Conservation (phyloP, 2,329 filamentous ascomycete species). For the Fusarium ramigenum region DNA sequence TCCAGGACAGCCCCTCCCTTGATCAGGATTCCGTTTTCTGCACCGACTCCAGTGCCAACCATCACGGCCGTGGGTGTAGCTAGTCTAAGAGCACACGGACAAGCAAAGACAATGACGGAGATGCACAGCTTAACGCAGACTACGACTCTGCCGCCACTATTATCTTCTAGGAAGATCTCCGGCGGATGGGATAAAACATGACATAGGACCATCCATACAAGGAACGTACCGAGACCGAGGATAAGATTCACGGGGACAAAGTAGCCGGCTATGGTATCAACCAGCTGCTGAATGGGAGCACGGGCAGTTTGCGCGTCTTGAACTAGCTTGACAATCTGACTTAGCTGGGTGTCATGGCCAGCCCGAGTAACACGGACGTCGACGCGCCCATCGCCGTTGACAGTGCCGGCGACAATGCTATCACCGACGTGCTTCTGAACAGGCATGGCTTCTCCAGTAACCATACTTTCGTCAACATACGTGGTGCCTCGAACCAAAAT, state of each 20-base stretch:
- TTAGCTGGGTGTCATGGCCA: constrained; percentile 94
- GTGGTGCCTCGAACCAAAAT: constrained; percentile 87
- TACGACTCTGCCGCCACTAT: constrained; percentile 91
- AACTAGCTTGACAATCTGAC: constrained; percentile 96
- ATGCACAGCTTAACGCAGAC: constrained; percentile 98
- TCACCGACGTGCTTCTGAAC: constrained; percentile 87
- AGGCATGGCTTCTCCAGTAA: constrained; percentile 96
- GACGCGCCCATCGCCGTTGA: constrained; percentile 90
- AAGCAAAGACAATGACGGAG: constrained; percentile 98
- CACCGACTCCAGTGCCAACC: constrained; percentile 96
- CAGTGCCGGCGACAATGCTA: constrained; percentile 88
- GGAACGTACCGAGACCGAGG: constrained; percentile 85
- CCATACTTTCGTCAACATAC: constrained; percentile 97
- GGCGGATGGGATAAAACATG: constrained; percentile 85
- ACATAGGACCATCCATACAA: constrained; percentile 93
- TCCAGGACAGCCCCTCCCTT: constrained; percentile 95
- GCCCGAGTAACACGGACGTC: constrained; percentile 93
- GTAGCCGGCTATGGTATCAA: constrained; percentile 89
- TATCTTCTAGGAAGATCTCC: constrained; percentile 81
- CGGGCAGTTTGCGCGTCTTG: constrained; percentile 95
- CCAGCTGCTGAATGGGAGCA: constrained; percentile 92
- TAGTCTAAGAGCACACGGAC: constrained; percentile 92
- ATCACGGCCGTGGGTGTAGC: constrained; percentile 98
- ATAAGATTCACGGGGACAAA: constrained; percentile 91
- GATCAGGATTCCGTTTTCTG: constrained; percentile 93